These are phyloP conservation scores for Tolypocladium nubicola DNA, from an alignment of 2,329 filamentous ascomycete species.

Conservation along the genomic window DNA sequence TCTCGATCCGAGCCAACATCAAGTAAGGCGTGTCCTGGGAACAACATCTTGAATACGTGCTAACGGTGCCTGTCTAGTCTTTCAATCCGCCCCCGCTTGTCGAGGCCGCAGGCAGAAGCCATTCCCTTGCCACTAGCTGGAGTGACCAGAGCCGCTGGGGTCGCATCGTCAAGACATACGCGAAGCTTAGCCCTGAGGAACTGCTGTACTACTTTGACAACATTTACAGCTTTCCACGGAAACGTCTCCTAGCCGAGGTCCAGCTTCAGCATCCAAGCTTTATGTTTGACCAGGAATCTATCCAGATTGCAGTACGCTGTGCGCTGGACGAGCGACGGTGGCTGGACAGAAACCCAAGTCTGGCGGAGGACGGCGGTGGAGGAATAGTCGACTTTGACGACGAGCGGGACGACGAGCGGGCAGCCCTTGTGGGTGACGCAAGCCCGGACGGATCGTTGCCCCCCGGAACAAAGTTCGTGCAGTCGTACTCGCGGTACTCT, in stretches of 20 bases:
- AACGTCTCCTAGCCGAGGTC: constrained; percentile 31
- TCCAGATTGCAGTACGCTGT: constrained; percentile 27
- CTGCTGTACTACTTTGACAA: constrained; percentile 39
- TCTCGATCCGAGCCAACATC: constrained; percentile 23
- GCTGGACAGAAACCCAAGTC: constrained; percentile 16
- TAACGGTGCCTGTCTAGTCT: constrained; percentile 8
- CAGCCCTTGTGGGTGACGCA: constrained; percentile 21
- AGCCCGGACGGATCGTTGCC: constrained; percentile 25
- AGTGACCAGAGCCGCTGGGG: constrained; percentile 24
- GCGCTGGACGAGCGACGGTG: constrained; percentile 27
- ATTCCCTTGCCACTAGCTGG: constrained; percentile 23
- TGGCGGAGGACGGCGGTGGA: constrained; percentile 23
- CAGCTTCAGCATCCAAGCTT: constrained; percentile 29
- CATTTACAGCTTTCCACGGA: constrained; percentile 33
- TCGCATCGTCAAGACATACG: constrained; percentile 31
- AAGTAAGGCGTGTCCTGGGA: constrained; percentile 15
- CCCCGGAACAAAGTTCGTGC: constrained; percentile 15
- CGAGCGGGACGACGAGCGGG: constrained; percentile 21
- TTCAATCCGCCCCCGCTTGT: constrained; percentile 10
- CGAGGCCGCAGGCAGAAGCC: constrained; percentile 14
- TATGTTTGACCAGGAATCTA: constrained; percentile 33
- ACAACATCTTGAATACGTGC: background rate
- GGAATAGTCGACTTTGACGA: constrained; percentile 32
- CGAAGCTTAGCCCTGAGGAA: constrained; percentile 38
- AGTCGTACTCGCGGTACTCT: constrained; percentile 23